Evolutionary conservation across 2,329 filamentous ascomycete genomes (phyloP).

Genomic region (Colletotrichum eremochloae): DNA sequence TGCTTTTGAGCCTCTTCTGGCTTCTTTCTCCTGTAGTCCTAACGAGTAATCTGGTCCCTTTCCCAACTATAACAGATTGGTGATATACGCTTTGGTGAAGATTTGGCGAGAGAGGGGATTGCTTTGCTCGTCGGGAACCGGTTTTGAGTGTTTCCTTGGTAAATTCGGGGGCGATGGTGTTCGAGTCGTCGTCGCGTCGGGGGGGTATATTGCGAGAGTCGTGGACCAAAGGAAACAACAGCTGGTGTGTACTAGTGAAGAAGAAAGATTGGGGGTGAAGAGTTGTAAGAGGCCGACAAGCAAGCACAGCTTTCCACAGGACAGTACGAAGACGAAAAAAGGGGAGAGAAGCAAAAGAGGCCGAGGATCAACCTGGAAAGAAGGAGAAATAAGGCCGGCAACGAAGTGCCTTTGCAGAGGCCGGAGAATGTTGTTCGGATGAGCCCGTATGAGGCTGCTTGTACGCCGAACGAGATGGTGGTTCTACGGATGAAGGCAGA

Average conservation of each 20-base stretch:
- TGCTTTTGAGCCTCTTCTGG: constrained; percentile 40
- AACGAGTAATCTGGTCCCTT: constrained; percentile 29
- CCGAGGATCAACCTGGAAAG: constrained; percentile 73
- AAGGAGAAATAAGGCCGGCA: constrained; percentile 52
- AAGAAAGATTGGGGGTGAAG: constrained; percentile 8
- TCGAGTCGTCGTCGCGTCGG: constrained; percentile 40
- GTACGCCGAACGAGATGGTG: constrained; percentile 12
- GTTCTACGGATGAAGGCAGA: constrained; percentile 20
- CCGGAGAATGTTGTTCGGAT: constrained; percentile 25
- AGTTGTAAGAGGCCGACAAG: constrained; percentile 29
- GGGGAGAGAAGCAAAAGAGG: constrained; percentile 53
- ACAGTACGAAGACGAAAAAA: constrained; percentile 15
- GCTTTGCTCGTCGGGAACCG: constrained; percentile 31
- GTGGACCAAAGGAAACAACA: constrained; percentile 41
- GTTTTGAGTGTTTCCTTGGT: constrained; percentile 29
- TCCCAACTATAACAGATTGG: constrained; percentile 26
- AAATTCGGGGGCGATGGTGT: constrained; percentile 22
- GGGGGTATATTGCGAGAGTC: constrained; percentile 39
- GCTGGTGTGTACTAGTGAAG: constrained; percentile 28
- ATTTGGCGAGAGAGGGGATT: constrained; percentile 23
- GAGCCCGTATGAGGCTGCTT: constrained; percentile 33
- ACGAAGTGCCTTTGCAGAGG: constrained; percentile 44
- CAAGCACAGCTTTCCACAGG: constrained; percentile 42
- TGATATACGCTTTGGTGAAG: constrained; percentile 30
- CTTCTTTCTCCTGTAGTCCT: constrained; percentile 38